Conservation (phyloP, 2,329 filamentous ascomycete genomes). For the Alternaria triticimaculans region DNA sequence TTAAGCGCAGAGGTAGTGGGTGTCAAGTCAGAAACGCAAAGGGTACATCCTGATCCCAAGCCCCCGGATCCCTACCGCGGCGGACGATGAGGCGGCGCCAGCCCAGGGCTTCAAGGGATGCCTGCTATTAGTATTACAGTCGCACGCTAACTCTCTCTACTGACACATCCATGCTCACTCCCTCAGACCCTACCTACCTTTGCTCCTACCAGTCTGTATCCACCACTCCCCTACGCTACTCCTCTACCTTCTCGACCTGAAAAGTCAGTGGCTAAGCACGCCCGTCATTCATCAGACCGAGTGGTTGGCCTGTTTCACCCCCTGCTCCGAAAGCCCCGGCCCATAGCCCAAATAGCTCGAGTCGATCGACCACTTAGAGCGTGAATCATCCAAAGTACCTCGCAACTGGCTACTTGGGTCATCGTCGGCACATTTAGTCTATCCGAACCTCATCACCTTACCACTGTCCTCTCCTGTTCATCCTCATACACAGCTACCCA, state of each 20-base stretch:
- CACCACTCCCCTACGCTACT: slow-evolving; percentile 35
- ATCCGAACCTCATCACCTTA: slow-evolving; percentile 37
- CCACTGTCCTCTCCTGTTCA: slow-evolving; percentile 33
- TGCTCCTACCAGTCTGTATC: slow-evolving; percentile 42
- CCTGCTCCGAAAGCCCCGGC: slow-evolving; percentile 37
- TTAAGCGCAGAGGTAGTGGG: slow-evolving; percentile 37
- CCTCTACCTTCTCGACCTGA: slow-evolving; percentile 34
- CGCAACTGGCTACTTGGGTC: slow-evolving; percentile 42
- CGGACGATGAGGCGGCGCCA: slow-evolving; percentile 39
- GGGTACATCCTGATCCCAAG: slow-evolving; percentile 40
- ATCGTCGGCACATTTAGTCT: slow-evolving; percentile 44
- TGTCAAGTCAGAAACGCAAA: slow-evolving; percentile 42
- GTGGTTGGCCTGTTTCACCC: slow-evolving; percentile 50
- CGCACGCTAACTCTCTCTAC: slow-evolving; percentile 42
- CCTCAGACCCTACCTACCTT: slow-evolving; percentile 35
- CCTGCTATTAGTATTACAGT: slow-evolving; percentile 44
- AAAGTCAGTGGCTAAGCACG: slow-evolving; percentile 47
- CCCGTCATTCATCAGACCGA: slow-evolving; percentile 38
- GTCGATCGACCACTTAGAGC: slow-evolving; percentile 47
- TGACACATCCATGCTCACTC: slow-evolving; percentile 40
- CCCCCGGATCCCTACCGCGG: slow-evolving; percentile 45
- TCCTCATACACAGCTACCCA: slow-evolving; percentile 29
- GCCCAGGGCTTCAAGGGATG: slow-evolving; percentile 32
- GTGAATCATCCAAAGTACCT: slow-evolving; percentile 38
- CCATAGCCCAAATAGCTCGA: slow-evolving; percentile 46